Evolutionary conservation across 805 yeast species (phyloP).

Genomic region (Sugiyamaella chiloensis): DNA sequence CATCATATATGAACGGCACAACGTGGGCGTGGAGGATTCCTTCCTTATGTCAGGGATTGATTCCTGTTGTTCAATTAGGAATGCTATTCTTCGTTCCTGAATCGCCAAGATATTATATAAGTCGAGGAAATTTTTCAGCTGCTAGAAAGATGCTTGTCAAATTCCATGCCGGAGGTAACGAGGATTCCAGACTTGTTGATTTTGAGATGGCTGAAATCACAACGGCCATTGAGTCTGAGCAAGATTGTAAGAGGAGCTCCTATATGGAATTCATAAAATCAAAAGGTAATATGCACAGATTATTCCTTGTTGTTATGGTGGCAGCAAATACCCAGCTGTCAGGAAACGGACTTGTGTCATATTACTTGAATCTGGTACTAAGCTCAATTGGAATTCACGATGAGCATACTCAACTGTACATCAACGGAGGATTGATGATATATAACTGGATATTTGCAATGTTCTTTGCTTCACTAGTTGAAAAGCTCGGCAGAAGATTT

Average conservation of each 20-base stretch:
- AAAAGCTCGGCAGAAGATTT: constrained; percentile 15
- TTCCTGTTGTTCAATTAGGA: constrained; percentile 52
- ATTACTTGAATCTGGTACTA: constrained; percentile 51
- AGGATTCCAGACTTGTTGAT: constrained; percentile 9
- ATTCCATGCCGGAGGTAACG: constrained; percentile 20
- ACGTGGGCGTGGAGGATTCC: constrained; percentile 68
- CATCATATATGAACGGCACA: constrained; percentile 45
- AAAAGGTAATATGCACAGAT: constrained; percentile 12
- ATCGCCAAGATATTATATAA: constrained; percentile 77
- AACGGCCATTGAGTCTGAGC: constrained; percentile 13
- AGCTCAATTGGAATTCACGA: constrained; percentile 50
- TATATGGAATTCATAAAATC: constrained; percentile 13
- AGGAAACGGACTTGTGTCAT: constrained; percentile 26
- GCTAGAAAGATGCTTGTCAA: constrained; percentile 35
- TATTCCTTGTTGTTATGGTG: constrained; percentile 9
- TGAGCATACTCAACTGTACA: constrained; percentile 17
- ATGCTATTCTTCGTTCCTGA: constrained; percentile 66
- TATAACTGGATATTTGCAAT: constrained; percentile 13
- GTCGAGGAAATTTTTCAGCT: constrained; percentile 51
- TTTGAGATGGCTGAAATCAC: constrained; percentile 21
- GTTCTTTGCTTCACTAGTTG: constrained; percentile 17
- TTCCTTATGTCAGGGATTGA: constrained; percentile 62
- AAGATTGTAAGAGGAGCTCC: not conserved
- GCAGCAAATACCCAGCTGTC: constrained; percentile 13
- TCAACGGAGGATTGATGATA: constrained; percentile 18